These are phyloP conservation scores for Claviceps spartinae DNA, from an alignment of 2,329 filamentous ascomycete species.

Conservation along the genomic window DNA sequence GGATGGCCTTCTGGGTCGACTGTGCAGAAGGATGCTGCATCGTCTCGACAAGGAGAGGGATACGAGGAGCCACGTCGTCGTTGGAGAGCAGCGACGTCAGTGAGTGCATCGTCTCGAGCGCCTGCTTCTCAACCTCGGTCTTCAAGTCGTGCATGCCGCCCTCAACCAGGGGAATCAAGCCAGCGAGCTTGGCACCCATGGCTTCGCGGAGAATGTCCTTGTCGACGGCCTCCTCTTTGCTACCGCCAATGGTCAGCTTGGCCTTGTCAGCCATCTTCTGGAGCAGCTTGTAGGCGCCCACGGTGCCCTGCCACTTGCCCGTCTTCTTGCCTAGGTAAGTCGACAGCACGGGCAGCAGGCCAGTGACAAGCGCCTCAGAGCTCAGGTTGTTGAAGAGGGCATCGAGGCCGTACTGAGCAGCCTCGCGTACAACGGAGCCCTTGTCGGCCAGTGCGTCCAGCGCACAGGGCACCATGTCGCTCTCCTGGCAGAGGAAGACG, in stretches of 20 bases:
- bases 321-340: conserved; percentile 70
- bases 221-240: conserved; percentile 69
- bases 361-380: conserved; percentile 70
- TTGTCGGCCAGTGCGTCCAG: conserved; percentile 87
- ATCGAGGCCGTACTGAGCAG: conserved; percentile 87
- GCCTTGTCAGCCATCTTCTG: conserved; percentile 94
- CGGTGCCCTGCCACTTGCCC: conserved; percentile 94
- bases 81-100: conserved; percentile 85
- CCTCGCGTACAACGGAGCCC: conserved; percentile 73
- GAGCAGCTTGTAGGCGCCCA: conserved; percentile 71
- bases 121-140: conserved; percentile 73
- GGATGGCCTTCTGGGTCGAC: conserved; percentile 87
- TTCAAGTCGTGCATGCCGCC: conserved; percentile 95
- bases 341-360: conserved; percentile 62
- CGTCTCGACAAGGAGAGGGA: conserved; percentile 82
- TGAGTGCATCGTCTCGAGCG: conserved; percentile 82
- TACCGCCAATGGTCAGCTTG: conserved; percentile 64
- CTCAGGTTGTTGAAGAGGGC: conserved; percentile 70
- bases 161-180: conserved; percentile 83
- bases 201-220: conserved; percentile 84
- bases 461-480: conserved; percentile 55
- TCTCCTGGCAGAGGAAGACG: conserved; percentile 69
- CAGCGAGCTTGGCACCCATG: conserved; percentile 78
- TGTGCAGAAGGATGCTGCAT: conserved; percentile 89
- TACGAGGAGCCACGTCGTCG: conserved; percentile 86